Evolutionary conservation across 2,329 filamentous ascomycete species (phyloP).

Genomic region (Conoideocrella luteorostrata): DNA sequence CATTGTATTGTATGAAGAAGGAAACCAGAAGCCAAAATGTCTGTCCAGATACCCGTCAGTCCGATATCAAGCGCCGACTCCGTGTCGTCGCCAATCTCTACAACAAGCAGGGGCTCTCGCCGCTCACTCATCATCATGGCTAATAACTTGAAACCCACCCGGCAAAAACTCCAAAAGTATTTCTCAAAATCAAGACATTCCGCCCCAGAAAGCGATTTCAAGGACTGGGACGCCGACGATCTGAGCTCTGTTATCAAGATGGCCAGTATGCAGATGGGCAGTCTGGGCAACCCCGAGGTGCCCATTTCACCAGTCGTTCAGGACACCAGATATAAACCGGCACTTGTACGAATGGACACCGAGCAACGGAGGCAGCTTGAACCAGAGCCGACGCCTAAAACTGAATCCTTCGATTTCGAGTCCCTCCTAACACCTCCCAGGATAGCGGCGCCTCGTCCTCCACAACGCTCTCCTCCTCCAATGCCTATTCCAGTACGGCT

Average conservation of each 20-base stretch:
- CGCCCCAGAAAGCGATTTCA: slow-evolving; percentile 19
- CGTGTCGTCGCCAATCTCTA: slow-evolving; percentile 1
- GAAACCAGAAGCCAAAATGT: background rate
- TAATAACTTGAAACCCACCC: slow-evolving; percentile 18
- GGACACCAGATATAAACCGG: background rate
- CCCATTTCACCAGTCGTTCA: slow-evolving; percentile 2
- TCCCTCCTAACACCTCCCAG: background rate
- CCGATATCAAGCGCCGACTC: background rate
- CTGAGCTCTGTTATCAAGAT: slow-evolving; percentile 7
- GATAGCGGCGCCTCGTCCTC: background rate
- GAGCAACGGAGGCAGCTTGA: background rate
- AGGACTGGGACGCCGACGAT: slow-evolving; percentile 18
- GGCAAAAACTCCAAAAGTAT: slow-evolving; percentile 25
- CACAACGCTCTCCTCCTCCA: background rate
- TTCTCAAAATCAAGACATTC: slow-evolving; percentile 21
- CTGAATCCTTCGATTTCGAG: background rate
- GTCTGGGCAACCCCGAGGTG: slow-evolving; percentile 5
- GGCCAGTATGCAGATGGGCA: slow-evolving; percentile 10
- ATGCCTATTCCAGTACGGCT: background rate
- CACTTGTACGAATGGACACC: background rate
- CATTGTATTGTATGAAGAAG: background rate
- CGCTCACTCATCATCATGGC: slow-evolving; percentile 12
- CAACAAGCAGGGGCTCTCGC: background rate
- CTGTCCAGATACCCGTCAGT: background rate
- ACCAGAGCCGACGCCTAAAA: slow-evolving; percentile 1